Evolutionary conservation across 176 grass and related monocot genomes (phyloP).

Genomic region (Cenchrus purpureus): DNA sequence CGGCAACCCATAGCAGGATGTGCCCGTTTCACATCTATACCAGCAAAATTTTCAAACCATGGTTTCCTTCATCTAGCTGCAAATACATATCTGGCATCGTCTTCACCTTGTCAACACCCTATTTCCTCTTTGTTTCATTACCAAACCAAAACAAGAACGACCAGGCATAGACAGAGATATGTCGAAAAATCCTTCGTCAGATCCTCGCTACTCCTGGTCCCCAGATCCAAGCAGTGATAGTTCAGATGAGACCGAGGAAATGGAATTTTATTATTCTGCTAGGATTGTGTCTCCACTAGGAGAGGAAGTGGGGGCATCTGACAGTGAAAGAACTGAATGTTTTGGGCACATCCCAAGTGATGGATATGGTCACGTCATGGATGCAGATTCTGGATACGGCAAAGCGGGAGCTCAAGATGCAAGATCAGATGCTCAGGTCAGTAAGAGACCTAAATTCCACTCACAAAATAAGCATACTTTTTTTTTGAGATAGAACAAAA

Average conservation of each 20-base stretch:
- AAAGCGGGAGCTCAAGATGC: neutral
- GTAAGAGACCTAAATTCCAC: neutral
- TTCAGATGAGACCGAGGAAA: neutral
- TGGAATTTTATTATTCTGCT: neutral
- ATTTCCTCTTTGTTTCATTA: too few species aligned
- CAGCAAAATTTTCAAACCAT: too few species aligned
- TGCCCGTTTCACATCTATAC: too few species aligned
- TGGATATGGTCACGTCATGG: neutral
- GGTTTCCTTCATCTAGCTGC: too few species aligned
- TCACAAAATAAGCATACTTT: too few species aligned
- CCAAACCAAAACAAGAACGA: neutral
- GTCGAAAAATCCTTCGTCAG: neutral
- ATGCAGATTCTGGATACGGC: neutral
- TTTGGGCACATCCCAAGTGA: neutral
- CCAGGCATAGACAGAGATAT: neutral
- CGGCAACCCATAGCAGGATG: too few species aligned
- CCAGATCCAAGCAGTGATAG: neutral
- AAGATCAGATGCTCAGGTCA: too few species aligned
- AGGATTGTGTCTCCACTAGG: neutral
- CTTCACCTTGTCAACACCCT: too few species aligned
- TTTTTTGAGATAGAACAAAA: too few species aligned
- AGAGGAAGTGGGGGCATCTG: neutral
- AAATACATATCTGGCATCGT: too few species aligned
- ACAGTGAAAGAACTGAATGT: neutral
- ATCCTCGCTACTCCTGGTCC: neutral